These are phyloP conservation scores for Conticribra guillardii DNA, from an alignment of 108 stramenopile species.

Conservation along the genomic window DNA sequence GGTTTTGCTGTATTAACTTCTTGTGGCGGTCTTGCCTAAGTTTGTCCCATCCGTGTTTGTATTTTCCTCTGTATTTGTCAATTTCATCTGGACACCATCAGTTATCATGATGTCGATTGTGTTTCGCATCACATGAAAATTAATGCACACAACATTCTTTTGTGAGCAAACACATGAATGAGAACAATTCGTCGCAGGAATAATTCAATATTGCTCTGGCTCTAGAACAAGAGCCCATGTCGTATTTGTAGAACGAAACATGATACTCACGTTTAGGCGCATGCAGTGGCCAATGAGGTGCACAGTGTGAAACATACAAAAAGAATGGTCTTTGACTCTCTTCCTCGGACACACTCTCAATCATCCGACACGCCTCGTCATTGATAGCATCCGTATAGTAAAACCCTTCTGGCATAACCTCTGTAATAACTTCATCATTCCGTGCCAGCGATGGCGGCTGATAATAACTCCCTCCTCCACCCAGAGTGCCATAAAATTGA, in stretches of 20 bases:
- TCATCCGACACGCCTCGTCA: constrained; percentile 52
- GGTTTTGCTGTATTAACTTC: constrained; percentile 25
- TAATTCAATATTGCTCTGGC: too few relatives aligned
- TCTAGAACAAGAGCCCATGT: too few relatives aligned
- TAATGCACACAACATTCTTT: too few relatives aligned
- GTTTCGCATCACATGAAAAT: too few relatives aligned
- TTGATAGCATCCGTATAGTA: constrained; percentile 58
- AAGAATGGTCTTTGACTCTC: constrained; percentile 40
- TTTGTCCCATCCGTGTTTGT: constrained; percentile 47
- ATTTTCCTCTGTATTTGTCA: constrained; percentile 44
- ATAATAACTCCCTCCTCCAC: constrained; percentile 54
- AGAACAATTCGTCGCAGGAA: too few relatives aligned
- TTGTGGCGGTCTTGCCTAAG: constrained; percentile 31
- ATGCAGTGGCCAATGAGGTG: constrained; percentile 57
- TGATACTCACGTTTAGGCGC: constrained; percentile 36
- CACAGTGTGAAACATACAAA: constrained; percentile 52
- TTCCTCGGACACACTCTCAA: constrained; percentile 15
- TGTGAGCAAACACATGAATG: too few relatives aligned
- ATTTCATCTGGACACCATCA: too few relatives aligned
- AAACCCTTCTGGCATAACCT: constrained; percentile 40
- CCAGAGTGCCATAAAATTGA: constrained; percentile 46
- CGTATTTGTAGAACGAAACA: background rate
- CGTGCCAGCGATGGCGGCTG: constrained; percentile 50
- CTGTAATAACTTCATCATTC: constrained; percentile 30
- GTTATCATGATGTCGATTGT: too few relatives aligned